Percentiles rank a stretch among this genome's conserved stretches.
These are phyloP conservation scores for Mortierella sp. DNA, from an alignment of 371 early-diverging fungal genomes.

Conservation along the genomic window DNA sequence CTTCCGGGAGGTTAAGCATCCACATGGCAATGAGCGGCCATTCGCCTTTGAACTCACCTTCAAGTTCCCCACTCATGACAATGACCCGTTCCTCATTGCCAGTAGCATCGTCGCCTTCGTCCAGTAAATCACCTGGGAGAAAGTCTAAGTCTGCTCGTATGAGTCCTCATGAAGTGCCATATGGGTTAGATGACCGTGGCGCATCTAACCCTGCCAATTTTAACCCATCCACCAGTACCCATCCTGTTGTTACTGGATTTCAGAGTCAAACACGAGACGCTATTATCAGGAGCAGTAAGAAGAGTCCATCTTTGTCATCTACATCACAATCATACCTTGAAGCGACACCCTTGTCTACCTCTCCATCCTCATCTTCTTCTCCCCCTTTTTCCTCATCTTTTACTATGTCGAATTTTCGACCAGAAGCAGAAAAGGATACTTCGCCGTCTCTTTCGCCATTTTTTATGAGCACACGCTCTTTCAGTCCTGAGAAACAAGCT, in stretches of 20 bases:
- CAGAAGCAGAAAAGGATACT: slow-evolving; percentile 31
- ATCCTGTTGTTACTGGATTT: slow-evolving; percentile 40
- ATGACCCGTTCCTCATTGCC: slow-evolving; percentile 18
- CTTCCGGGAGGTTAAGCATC: slow-evolving; percentile 39
- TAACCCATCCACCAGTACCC: slow-evolving; percentile 3
- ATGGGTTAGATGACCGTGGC: not conserved
- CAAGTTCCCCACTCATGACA: slow-evolving; percentile 23
- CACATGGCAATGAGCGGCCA: slow-evolving; percentile 54
- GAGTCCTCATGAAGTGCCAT: not conserved
- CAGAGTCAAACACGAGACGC: slow-evolving; percentile 31
- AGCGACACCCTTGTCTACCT: slow-evolving; percentile 17
- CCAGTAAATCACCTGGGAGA: slow-evolving; percentile 17
- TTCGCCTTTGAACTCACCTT: slow-evolving; percentile 43
- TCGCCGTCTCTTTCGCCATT: slow-evolving; percentile 49
- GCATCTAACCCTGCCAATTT: not conserved
- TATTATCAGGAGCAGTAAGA: slow-evolving; percentile 36
- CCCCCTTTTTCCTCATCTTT: slow-evolving; percentile 16
- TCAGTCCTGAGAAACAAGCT: slow-evolving; percentile 35
- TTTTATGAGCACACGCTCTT: slow-evolving; percentile 33
- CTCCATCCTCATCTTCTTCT: slow-evolving; percentile 27
- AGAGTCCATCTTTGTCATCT: slow-evolving; percentile 17
- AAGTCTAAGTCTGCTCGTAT: slow-evolving; percentile 20
- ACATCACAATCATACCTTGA: slow-evolving; percentile 21
- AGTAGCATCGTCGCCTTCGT: slow-evolving; percentile 6
- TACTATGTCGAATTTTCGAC: not conserved